Conservation (phyloP, 441 rosid species). For the Jatropha multifida region DNA sequence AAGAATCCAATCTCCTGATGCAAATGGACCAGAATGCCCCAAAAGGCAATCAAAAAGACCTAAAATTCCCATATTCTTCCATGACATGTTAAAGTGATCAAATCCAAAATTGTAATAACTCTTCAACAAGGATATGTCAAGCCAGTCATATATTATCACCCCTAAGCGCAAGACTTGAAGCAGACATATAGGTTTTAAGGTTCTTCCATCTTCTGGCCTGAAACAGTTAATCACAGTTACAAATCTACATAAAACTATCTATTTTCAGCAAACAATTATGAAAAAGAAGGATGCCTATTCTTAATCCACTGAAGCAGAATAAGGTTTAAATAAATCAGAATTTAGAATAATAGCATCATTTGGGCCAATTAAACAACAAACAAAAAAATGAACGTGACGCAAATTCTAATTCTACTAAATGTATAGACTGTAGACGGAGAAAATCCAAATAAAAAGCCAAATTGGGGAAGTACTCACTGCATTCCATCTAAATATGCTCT, state of each 20-base stretch:
- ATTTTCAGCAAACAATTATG: constrained; percentile 22
- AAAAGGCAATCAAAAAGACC: constrained; percentile 52
- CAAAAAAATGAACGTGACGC: too few species aligned
- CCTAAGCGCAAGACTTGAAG: constrained; percentile 88
- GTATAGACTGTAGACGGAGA: neutral
- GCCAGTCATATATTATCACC: constrained; percentile 84
- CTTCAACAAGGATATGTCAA: constrained; percentile 82
- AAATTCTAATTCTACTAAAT: neutral
- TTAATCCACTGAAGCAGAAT: neutral
- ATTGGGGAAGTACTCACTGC: constrained; percentile 51
- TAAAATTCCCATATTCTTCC: constrained; percentile 55
- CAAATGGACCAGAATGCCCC: constrained; percentile 84
- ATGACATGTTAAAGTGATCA: constrained; percentile 81
- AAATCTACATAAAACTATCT: neutral
- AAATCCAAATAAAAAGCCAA: neutral
- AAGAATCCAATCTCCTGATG: constrained; percentile 92
- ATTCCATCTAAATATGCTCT: constrained; percentile 96
- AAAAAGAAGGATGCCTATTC: neutral
- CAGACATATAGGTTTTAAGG: constrained; percentile 73
- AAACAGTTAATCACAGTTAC: neutral
- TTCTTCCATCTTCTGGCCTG: constrained; percentile 59
- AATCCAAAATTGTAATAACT: constrained; percentile 88
- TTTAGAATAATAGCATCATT: neutral
- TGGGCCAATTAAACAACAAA: neutral
- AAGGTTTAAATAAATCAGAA: neutral